Percentiles rank a stretch among this genome's conserved stretches.
These are phyloP conservation scores for Penicillium ochrochloron DNA, from an alignment of 495 filamentous ascomycete genomes.

Conservation along the genomic window DNA sequence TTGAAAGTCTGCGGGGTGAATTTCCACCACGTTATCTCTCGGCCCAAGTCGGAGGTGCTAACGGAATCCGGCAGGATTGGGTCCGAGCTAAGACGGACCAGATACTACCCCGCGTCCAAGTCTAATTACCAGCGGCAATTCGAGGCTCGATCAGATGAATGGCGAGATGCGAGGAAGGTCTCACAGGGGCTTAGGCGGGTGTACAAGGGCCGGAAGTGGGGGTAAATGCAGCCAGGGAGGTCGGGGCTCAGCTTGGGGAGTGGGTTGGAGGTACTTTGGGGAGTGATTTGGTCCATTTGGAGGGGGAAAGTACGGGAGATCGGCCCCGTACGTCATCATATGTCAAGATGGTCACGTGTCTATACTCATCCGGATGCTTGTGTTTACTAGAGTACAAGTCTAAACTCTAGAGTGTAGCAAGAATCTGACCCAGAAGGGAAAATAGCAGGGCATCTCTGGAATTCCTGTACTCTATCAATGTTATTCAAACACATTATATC, in stretches of 20 bases:
- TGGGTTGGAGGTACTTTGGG: background rate
- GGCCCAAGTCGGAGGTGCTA: constrained; percentile 25
- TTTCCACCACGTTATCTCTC: constrained; percentile 14
- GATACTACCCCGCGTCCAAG: constrained; percentile 16
- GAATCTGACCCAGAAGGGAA: background rate
- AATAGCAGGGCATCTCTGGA: background rate
- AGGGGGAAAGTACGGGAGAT: constrained; percentile 33
- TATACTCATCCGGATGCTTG: background rate
- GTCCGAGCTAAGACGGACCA: constrained; percentile 3
- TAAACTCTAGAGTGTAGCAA: background rate
- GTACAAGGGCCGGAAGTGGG: constrained; percentile 27
- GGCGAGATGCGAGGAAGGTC: constrained; percentile 15
- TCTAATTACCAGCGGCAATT: background rate
- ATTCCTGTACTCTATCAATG: background rate
- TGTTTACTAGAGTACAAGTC: background rate
- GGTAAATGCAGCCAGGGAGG: constrained; percentile 25
- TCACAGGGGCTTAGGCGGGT: constrained; percentile 15
- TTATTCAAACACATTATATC: background rate
- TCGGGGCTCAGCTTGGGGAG: background rate
- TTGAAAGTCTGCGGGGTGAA: constrained; percentile 7
- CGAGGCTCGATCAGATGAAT: background rate
- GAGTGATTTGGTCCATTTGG: background rate
- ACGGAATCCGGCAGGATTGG: constrained; percentile 25
- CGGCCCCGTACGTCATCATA: constrained; percentile 47
- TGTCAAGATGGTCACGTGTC: constrained; percentile 40